Conservation (phyloP, 441 rosid species). For the Syzygium malaccense region DNA sequence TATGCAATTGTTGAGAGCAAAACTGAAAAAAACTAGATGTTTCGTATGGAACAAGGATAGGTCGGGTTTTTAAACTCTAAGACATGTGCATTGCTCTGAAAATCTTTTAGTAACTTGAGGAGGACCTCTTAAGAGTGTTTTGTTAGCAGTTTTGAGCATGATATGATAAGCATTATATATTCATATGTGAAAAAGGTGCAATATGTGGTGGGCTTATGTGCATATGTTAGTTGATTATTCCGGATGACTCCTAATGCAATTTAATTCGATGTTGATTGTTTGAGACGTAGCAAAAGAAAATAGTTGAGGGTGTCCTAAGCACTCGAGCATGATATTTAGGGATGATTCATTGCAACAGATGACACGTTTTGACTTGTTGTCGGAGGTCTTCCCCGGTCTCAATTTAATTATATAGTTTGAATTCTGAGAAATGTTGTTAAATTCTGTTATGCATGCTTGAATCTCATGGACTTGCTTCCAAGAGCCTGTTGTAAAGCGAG, state of each 20-base stretch:
- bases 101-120: background rate
- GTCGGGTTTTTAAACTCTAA: conserved; percentile 23
- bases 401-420: background rate
- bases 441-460: background rate
- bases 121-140: background rate
- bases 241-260: background rate
- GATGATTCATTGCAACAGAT: background rate
- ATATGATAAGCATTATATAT: too few species aligned
- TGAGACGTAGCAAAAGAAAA: background rate
- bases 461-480: background rate
- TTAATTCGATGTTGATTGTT: background rate
- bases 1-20: conserved; percentile 59
- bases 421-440: background rate
- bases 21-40: conserved; percentile 61
- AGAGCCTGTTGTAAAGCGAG: background rate
- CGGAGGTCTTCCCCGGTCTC: background rate
- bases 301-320: background rate
- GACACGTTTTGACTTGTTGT: background rate
- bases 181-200: background rate
- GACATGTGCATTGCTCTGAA: background rate
- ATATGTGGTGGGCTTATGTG: background rate
- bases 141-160: background rate
- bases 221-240: background rate
- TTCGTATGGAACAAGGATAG: conserved; percentile 74
- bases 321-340: background rate